These are phyloP conservation scores for Meredithiella fracta DNA, from an alignment of 2,329 filamentous ascomycete species.

Conservation along the genomic window DNA sequence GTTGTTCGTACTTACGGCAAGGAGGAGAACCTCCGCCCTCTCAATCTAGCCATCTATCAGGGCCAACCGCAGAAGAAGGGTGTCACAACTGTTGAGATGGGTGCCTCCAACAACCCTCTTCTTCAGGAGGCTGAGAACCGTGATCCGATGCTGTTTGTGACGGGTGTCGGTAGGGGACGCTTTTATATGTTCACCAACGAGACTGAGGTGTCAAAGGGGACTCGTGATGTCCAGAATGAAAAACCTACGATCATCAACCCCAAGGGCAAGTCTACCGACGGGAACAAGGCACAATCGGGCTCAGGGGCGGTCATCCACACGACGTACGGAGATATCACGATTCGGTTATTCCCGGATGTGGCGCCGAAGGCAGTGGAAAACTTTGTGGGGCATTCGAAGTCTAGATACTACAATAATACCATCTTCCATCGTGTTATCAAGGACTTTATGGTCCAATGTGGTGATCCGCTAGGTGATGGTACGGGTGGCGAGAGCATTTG, in stretches of 20 bases:
- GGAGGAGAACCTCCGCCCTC: constrained; percentile 71
- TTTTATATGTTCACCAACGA: constrained; percentile 99
- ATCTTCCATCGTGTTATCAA: constrained; percentile 95
- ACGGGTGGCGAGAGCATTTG: constrained; percentile 85
- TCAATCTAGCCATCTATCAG: constrained; percentile 80
- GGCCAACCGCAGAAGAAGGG: constrained; percentile 90
- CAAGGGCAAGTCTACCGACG: constrained; percentile 32
- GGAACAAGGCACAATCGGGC: constrained; percentile 54
- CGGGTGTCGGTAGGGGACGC: constrained; percentile 69
- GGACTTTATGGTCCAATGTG: constrained; percentile 93
- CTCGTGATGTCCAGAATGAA: constrained; percentile 87
- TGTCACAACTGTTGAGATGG: constrained; percentile 90
- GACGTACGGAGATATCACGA: constrained; percentile 80
- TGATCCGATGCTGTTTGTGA: constrained; percentile 76
- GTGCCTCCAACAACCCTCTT: constrained; percentile 81
- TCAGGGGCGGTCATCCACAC: constrained; percentile 78
- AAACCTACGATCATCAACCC: constrained; percentile 44
- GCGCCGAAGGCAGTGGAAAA: constrained; percentile 94
- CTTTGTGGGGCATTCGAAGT: constrained; percentile 79
- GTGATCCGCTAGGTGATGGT: constrained; percentile 74
- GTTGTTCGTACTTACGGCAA: constrained; percentile 80
- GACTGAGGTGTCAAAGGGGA: constrained; percentile 62
- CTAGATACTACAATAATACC: constrained; percentile 91
- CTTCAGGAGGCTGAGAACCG: constrained; percentile 80
- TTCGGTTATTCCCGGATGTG: constrained; percentile 81